phyloP scores from a whole-genome alignment of 208 protist species.

The Vickermania spadyakhi region DNA sequence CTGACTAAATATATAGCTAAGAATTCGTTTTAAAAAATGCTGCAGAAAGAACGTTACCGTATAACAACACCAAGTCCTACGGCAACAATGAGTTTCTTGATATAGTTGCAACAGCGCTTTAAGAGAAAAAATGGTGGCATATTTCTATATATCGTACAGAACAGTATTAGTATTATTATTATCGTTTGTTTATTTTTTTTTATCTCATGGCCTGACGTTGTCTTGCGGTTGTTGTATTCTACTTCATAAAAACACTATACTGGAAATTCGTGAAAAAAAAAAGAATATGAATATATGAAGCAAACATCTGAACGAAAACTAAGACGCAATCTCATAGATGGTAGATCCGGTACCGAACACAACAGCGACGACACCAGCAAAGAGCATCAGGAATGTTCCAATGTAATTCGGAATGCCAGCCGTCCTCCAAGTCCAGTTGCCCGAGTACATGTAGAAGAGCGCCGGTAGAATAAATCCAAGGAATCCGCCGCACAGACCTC shows the following conservation, averaged over 20 bases:
- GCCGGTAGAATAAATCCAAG: constrained; percentile 66
- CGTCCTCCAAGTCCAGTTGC: constrained; percentile 18
- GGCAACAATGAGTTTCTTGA: too few relatives aligned
- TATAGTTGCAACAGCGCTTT: too few relatives aligned
- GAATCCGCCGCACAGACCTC: constrained; percentile 35
- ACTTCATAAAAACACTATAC: not conserved
- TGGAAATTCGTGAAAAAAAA: constrained; percentile 1
- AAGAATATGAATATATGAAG: not conserved
- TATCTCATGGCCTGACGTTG: not conserved
- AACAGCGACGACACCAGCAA: constrained; percentile 39
- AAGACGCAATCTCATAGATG: constrained; percentile 24
- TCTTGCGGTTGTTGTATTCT: not conserved
- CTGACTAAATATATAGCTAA: too few relatives aligned
- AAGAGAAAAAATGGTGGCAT: too few relatives aligned
- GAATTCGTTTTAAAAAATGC: too few relatives aligned
- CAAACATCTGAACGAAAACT: not conserved
- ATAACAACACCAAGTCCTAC: too few relatives aligned
- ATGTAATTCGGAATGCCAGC: constrained; percentile 36
- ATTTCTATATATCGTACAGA: too few relatives aligned
- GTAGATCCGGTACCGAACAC: constrained; percentile 45
- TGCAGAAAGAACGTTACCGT: too few relatives aligned
- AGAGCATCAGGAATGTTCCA: constrained; percentile 28
- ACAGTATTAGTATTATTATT: not conserved
- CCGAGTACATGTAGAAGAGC: constrained; percentile 44
- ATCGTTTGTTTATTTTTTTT: not conserved